Percentiles rank a stretch among this genome's conserved stretches.
These are phyloP conservation scores for Rugonectria rugulosa DNA, from an alignment of 2,329 filamentous ascomycete species.

Conservation along the genomic window DNA sequence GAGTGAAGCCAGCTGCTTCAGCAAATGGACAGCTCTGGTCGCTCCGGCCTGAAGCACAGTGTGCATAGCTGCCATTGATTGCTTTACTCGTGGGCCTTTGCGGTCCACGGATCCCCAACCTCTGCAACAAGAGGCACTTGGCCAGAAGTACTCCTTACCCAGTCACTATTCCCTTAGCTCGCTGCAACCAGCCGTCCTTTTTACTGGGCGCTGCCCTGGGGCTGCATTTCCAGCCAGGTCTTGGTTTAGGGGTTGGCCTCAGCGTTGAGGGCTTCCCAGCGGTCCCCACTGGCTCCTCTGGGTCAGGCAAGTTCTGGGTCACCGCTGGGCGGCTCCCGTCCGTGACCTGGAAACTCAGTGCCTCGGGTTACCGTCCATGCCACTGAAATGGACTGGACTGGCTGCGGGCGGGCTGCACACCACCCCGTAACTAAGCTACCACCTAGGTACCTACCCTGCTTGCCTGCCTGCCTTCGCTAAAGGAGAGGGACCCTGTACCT, in stretches of 20 bases:
- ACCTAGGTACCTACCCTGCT: too few relatives aligned
- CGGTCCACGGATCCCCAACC: constrained; percentile 1
- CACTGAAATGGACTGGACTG: background rate
- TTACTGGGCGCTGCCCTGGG: too few relatives aligned
- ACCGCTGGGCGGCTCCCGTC: background rate
- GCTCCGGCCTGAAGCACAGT: background rate
- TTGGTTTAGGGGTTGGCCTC: constrained; percentile 13
- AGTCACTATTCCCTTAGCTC: too few relatives aligned
- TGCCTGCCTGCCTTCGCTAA: constrained; percentile 16
- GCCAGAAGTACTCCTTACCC: constrained; percentile 7
- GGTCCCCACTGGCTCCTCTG: too few relatives aligned
- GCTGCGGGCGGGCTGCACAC: background rate
- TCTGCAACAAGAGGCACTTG: constrained; percentile 13
- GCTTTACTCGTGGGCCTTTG: constrained; percentile 9
- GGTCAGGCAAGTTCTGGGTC: background rate
- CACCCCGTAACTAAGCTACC: constrained; percentile 2
- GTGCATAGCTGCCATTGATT: background rate
- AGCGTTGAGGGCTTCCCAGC: constrained; percentile 14
- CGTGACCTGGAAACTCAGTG: constrained; percentile 1
- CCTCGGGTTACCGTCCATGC: background rate
- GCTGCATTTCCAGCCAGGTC: too few relatives aligned
- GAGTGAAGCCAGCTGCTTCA: too few relatives aligned
- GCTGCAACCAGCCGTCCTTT: constrained; percentile 32
- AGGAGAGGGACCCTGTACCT: constrained; percentile 7
- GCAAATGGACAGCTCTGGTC: background rate